Conservation (phyloP, 352 stramenopile genomes). For the Globisporangium recalcitrans region DNA sequence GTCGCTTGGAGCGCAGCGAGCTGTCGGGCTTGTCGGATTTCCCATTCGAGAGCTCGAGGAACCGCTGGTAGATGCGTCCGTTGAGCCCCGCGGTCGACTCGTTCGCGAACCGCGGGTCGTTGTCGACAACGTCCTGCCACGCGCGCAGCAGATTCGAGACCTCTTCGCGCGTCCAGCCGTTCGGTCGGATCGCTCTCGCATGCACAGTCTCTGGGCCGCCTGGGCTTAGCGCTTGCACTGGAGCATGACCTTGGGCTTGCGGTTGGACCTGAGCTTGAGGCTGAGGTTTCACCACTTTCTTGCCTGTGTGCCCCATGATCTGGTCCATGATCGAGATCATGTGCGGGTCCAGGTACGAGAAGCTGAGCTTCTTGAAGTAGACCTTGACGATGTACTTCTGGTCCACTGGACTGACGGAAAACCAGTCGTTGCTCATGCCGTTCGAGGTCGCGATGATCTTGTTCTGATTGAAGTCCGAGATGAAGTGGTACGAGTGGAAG, state of each 20-base stretch:
- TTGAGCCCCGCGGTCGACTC: conserved; percentile 10
- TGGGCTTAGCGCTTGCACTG: background rate
- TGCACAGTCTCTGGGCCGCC: background rate
- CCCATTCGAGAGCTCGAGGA: conserved; percentile 1
- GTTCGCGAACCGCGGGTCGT: background rate
- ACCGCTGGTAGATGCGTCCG: conserved; percentile 10
- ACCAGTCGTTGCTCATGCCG: conserved; percentile 8
- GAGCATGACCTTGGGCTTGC: background rate
- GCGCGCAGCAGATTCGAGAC: conserved; percentile 6
- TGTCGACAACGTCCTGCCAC: conserved; percentile 3
- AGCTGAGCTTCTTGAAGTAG: conserved; percentile 17
- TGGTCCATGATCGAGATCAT: conserved; percentile 10
- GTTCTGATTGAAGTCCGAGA: conserved; percentile 13
- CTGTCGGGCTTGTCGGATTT: conserved; percentile 6
- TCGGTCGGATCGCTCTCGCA: conserved; percentile 9
- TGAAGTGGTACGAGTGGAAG: conserved; percentile 16
- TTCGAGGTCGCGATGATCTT: conserved; percentile 1
- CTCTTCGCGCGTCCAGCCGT: conserved; percentile 14
- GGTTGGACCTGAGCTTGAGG: too few species aligned
- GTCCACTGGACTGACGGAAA: conserved; percentile 5
- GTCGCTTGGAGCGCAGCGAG: conserved; percentile 11
- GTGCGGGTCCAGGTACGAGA: conserved; percentile 12
- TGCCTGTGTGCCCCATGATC: conserved; percentile 4
- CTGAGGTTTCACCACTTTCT: background rate
- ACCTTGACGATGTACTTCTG: conserved; percentile 14